phyloP scores from a whole-genome alignment of 352 stramenopile genomes.

The Pythium guiyangense region DNA sequence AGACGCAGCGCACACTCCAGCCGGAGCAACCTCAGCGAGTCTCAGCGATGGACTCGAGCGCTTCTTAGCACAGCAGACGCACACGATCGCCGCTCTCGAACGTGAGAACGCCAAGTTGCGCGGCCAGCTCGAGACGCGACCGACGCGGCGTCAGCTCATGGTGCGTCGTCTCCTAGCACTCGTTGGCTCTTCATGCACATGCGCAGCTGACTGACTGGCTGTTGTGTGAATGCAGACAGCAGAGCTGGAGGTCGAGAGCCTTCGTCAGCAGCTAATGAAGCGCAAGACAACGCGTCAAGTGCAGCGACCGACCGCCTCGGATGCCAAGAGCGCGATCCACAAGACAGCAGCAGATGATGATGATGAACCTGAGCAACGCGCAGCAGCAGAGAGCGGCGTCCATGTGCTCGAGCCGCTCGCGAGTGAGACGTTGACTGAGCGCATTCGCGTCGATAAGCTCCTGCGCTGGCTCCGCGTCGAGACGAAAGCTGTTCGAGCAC shows the following conservation, averaged over 20 bases:
- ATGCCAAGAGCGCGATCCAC: not conserved
- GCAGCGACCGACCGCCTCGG: not conserved
- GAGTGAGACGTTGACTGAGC: constrained; percentile 14
- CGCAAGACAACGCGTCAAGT: not conserved
- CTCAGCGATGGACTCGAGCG: constrained; percentile 6
- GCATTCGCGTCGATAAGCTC: constrained; percentile 27
- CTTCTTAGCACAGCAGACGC: constrained; percentile 14
- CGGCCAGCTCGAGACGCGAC: constrained; percentile 16
- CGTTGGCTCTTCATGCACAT: not conserved
- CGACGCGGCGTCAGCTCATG: constrained; percentile 15
- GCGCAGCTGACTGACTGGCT: not conserved
- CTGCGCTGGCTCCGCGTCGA: constrained; percentile 26
- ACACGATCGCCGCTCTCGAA: constrained; percentile 11
- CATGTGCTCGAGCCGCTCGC: constrained; percentile 11
- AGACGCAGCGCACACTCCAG: not conserved
- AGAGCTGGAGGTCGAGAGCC: constrained; percentile 9
- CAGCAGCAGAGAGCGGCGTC: not conserved
- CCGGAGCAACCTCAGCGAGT: not conserved
- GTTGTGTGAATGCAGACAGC: not conserved
- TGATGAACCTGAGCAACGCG: not conserved
- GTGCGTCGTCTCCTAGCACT: constrained; percentile 4
- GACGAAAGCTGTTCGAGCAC: constrained; percentile 5
- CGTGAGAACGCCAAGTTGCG: constrained; percentile 23
- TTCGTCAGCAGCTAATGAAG: not conserved
- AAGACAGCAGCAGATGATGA: not conserved